Evolutionary conservation across 2,329 filamentous ascomycete genomes (phyloP).

Genomic region (Exophiala mesophila): DNA sequence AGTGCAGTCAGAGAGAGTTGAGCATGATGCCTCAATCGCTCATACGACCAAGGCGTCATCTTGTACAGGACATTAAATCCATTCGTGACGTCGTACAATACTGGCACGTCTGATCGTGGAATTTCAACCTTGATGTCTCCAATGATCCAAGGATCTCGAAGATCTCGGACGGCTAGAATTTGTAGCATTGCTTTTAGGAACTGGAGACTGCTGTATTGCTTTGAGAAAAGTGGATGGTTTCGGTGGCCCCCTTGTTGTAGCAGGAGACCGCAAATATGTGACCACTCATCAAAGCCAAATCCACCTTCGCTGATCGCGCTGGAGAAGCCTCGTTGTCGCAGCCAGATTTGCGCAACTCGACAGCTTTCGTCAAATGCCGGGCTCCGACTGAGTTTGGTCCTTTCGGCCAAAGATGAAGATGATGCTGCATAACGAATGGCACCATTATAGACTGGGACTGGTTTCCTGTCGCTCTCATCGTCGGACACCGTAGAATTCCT

Average conservation of each 20-base stretch:
- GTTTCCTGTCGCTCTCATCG: slow-evolving; percentile 20
- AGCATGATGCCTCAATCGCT: slow-evolving; percentile 67
- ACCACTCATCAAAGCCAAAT: slow-evolving; percentile 92
- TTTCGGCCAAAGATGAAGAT: slow-evolving; percentile 67
- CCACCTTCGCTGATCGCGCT: slow-evolving; percentile 68
- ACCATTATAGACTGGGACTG: slow-evolving; percentile 86
- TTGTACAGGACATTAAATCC: slow-evolving; percentile 83
- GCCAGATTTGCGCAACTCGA: slow-evolving; percentile 79
- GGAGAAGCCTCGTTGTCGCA: slow-evolving; percentile 78
- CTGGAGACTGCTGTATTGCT: slow-evolving; percentile 82
- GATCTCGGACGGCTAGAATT: slow-evolving; percentile 69
- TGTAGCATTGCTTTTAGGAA: slow-evolving; percentile 93
- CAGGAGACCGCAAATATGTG: slow-evolving; percentile 70
- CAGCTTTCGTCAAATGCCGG: slow-evolving; percentile 76
- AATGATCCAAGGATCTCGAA: slow-evolving; percentile 62
- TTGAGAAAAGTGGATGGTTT: slow-evolving; percentile 66
- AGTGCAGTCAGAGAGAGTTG: slow-evolving; percentile 68
- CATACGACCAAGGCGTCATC: slow-evolving; percentile 81
- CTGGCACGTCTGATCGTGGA: slow-evolving; percentile 51
- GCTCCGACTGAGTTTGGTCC: slow-evolving; percentile 65
- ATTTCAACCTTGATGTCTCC: slow-evolving; percentile 36
- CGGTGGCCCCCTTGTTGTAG: slow-evolving; percentile 71
- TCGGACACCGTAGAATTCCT: slow-evolving; percentile 39
- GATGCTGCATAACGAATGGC: slow-evolving; percentile 73
- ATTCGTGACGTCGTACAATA: slow-evolving; percentile 71